These are phyloP conservation scores for Yarrowia bubula DNA, from an alignment of 805 yeast genomes.

Conservation along the genomic window DNA sequence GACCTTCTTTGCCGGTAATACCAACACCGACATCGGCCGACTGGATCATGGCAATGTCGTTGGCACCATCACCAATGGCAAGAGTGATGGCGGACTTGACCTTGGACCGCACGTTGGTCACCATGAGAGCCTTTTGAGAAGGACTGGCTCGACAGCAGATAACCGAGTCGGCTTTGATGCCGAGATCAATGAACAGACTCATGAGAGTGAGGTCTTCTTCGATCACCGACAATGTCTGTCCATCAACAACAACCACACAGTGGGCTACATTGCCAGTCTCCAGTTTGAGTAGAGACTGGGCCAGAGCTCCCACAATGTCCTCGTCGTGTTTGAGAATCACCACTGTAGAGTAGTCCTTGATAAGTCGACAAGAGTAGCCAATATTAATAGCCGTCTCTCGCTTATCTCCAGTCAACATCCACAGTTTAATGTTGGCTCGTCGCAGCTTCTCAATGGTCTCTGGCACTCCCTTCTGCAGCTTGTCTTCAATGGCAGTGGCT, in stretches of 20 bases:
- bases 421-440: slow-evolving; percentile 88
- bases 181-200: slow-evolving; percentile 77
- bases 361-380: slow-evolving; percentile 90
- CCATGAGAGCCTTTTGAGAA: slow-evolving; percentile 91
- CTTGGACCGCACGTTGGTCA: slow-evolving; percentile 69
- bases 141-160: slow-evolving; percentile 97
- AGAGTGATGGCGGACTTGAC: slow-evolving; percentile 72
- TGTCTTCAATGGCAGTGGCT: slow-evolving; percentile 97
- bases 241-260: slow-evolving; percentile 91
- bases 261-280: slow-evolving; percentile 80
- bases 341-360: slow-evolving; percentile 89
- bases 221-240: slow-evolving; percentile 72
- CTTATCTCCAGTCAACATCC: slow-evolving; percentile 99
- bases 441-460: slow-evolving; percentile 89
- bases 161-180: slow-evolving; percentile 84
- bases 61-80: slow-evolving; percentile 99
- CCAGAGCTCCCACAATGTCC: slow-evolving; percentile 62
- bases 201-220: slow-evolving; percentile 72
- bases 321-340: slow-evolving; percentile 56
- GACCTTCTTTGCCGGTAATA: slow-evolving; percentile 94
- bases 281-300: slow-evolving; percentile 72
- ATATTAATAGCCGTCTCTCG: slow-evolving; percentile 97
- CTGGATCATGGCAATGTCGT: slow-evolving; percentile 98
- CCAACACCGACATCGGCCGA: slow-evolving; percentile 98
- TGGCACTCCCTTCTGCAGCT: slow-evolving; percentile 94